Conservation (phyloP, 139 green algal genomes). For the Nannochloris sp. region DNA sequence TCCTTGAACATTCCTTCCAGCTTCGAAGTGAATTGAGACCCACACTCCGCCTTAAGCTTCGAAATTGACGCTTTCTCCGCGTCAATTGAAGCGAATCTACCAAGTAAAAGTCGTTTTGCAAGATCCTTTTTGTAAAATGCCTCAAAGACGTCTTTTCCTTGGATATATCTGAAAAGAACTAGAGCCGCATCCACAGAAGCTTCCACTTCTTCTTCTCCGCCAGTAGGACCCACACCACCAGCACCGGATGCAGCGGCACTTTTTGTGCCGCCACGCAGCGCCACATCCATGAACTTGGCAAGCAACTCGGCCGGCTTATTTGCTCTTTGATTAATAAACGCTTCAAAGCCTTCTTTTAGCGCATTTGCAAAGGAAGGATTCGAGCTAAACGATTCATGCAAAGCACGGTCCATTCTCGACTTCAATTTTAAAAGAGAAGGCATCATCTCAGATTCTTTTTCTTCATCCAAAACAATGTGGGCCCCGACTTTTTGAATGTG, state of each 20-base stretch:
- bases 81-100: slow-evolving; percentile 74
- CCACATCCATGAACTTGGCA: slow-evolving; percentile 90
- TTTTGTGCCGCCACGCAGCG: slow-evolving; percentile 65
- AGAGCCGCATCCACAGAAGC: slow-evolving; percentile 76
- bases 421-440: slow-evolving; percentile 78
- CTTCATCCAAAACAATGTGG: slow-evolving; percentile 76
- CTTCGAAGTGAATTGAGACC: slow-evolving; percentile 94
- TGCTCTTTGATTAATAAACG: slow-evolving; percentile 86
- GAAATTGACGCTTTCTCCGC: slow-evolving; percentile 91
- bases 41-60: slow-evolving; percentile 97
- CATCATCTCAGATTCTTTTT: slow-evolving; percentile 92
- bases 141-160: slow-evolving; percentile 99
- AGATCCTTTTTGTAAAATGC: slow-evolving; percentile 99
- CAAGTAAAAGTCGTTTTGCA: slow-evolving; percentile 91
- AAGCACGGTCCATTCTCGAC: slow-evolving; percentile 56
- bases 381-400: slow-evolving; percentile 46
- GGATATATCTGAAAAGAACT: slow-evolving; percentile 86
- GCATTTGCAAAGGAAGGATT: slow-evolving; percentile 60
- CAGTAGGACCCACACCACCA: not conserved
- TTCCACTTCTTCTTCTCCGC: slow-evolving; percentile 83
- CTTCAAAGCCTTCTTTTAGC: slow-evolving; percentile 89
- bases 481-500: slow-evolving; percentile 65
- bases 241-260: not conserved
- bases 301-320: slow-evolving; percentile 88
- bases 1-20: slow-evolving; percentile 98